Evolutionary conservation across 2,329 filamentous ascomycete genomes (phyloP).

Genomic region (Xylariomycetidae sp.): DNA sequence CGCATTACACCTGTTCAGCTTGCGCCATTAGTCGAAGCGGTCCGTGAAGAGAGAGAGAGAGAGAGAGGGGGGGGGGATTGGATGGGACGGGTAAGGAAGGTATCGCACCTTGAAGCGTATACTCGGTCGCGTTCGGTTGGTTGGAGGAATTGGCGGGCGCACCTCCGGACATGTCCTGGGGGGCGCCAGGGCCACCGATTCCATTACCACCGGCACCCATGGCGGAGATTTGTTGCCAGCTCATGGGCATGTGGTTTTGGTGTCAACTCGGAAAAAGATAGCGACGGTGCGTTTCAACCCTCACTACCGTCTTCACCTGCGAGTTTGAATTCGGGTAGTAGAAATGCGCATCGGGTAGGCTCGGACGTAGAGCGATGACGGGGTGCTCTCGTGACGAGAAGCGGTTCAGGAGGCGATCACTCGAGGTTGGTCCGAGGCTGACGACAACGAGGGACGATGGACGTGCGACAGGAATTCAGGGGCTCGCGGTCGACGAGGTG

Average conservation of each 20-base stretch:
- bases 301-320: conserved; percentile 24
- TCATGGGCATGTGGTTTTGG: conserved; percentile 20
- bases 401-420: too few species aligned
- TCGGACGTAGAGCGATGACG: conserved; percentile 1
- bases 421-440: too few species aligned
- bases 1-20: conserved; percentile 79
- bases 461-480: too few species aligned
- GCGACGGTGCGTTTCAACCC: conserved; percentile 12
- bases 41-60: too few species aligned
- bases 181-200: conserved; percentile 37
- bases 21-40: neutral
- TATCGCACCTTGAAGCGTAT: conserved; percentile 50
- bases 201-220: conserved; percentile 39
- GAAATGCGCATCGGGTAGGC: conserved; percentile 19
- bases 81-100: neutral
- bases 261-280: conserved; percentile 5
- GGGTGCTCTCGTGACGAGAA: too few species aligned
- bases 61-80: neutral
- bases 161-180: conserved; percentile 34
- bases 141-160: conserved; percentile 37
- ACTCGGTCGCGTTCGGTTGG: conserved; percentile 56
- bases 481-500: too few species aligned
- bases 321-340: conserved; percentile 7
- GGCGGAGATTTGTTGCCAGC: conserved; percentile 31
- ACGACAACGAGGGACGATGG: too few species aligned